A percentile compares a stretch with the other conserved stretches of the same genome.
These are phyloP conservation scores for Coemansia sp. DNA, from an alignment of 192 early-diverging fungal species.

Conservation along the genomic window DNA sequence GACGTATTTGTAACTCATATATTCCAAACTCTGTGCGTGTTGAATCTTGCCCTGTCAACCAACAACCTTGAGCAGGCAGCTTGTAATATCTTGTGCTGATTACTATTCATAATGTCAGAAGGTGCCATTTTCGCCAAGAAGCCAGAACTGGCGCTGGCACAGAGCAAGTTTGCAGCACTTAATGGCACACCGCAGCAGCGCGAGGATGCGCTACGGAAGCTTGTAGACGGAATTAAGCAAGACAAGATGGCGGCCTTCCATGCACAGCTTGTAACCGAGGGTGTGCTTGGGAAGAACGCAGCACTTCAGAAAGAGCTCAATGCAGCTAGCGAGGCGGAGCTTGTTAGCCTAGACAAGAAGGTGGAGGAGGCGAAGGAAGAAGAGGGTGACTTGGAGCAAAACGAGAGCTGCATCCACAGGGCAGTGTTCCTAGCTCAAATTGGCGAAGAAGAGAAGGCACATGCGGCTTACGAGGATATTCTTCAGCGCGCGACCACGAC, in stretches of 20 bases:
- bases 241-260: slow-evolving; percentile 67
- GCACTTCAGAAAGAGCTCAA: slow-evolving; percentile 37
- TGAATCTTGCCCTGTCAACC: background rate
- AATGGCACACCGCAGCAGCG: slow-evolving; percentile 70
- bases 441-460: slow-evolving; percentile 93
- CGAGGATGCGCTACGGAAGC: slow-evolving; percentile 65
- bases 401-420: slow-evolving; percentile 72
- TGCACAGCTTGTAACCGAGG: slow-evolving; percentile 25
- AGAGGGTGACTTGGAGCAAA: slow-evolving; percentile 79
- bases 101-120: slow-evolving; percentile 56
- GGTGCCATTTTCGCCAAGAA: slow-evolving; percentile 71
- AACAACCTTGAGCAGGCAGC: background rate
- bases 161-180: slow-evolving; percentile 75
- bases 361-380: slow-evolving; percentile 89
- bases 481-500: slow-evolving; percentile 84
- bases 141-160: slow-evolving; percentile 85
- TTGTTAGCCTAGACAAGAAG: slow-evolving; percentile 78
- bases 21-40: background rate
- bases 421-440: slow-evolving; percentile 91
- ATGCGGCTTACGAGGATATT: slow-evolving; percentile 77
- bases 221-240: slow-evolving; percentile 74
- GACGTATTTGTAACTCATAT: background rate
- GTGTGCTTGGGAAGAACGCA: slow-evolving; percentile 30
- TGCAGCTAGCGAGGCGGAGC: slow-evolving; percentile 71
- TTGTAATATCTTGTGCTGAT: background rate